Evolutionary conservation across 345 rosid genomes (phyloP).

Genomic region (Populus simonii): DNA sequence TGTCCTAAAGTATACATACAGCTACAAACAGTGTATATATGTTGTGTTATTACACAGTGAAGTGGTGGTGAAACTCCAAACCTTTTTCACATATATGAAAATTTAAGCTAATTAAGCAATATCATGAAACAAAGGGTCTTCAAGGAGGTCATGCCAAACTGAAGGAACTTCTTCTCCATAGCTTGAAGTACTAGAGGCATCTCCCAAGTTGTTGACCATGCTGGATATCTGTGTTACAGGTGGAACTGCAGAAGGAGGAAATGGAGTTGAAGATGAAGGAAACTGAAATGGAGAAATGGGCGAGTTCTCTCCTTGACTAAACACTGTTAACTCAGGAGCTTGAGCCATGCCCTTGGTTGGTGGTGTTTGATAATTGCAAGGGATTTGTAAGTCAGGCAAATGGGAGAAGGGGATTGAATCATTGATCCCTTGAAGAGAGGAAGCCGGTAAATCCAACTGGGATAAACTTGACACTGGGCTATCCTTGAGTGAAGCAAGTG

Average conservation of each 20-base stretch:
- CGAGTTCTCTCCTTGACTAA: slow-evolving; percentile 27
- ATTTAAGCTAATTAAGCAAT: slow-evolving; percentile 23
- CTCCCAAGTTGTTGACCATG: neutral
- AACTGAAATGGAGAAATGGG: slow-evolving; percentile 40
- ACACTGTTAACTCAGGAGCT: slow-evolving; percentile 21
- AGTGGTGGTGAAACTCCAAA: slow-evolving; percentile 18
- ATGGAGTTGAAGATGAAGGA: slow-evolving; percentile 35
- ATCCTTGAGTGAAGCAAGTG: slow-evolving; percentile 30
- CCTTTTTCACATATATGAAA: slow-evolving; percentile 9
- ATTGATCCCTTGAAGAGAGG: slow-evolving; percentile 24
- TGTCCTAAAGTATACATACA: neutral
- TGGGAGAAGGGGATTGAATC: slow-evolving; percentile 41
- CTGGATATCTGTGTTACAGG: slow-evolving; percentile 4
- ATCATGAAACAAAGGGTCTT: slow-evolving; percentile 49
- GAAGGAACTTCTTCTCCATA: slow-evolving; percentile 33
- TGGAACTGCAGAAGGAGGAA: slow-evolving; percentile 30
- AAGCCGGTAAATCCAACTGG: slow-evolving; percentile 14
- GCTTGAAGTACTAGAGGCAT: slow-evolving; percentile 23
- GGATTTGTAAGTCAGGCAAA: slow-evolving; percentile 46
- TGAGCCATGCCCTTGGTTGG: slow-evolving; percentile 8
- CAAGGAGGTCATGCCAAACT: slow-evolving; percentile 48
- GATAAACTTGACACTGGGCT: slow-evolving; percentile 16
- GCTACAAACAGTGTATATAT: slow-evolving; percentile 2
- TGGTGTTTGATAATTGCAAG: slow-evolving; percentile 32
- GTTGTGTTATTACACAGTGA: slow-evolving; percentile 11